A percentile compares a stretch with the other conserved stretches of the same genome.
These are phyloP conservation scores for Yamadazyma takamatsuzukensis DNA, from an alignment of 805 yeast genomes.

Conservation along the genomic window DNA sequence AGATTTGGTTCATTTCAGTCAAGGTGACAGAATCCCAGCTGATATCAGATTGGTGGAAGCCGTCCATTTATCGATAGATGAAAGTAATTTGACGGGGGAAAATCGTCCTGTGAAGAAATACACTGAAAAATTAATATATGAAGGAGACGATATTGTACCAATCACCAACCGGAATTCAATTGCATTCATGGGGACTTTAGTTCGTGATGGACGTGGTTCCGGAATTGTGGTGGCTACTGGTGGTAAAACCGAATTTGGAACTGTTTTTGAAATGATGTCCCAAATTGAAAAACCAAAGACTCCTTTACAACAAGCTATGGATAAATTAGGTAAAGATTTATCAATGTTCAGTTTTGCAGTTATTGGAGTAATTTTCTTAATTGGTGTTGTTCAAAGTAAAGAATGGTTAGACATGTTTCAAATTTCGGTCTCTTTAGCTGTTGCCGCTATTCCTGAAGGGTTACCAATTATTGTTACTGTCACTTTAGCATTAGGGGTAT, in stretches of 20 bases:
- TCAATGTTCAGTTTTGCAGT: conserved; percentile 80
- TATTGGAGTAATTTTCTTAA: conserved; percentile 85
- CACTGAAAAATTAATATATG: conserved; percentile 12
- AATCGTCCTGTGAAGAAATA: conserved; percentile 78
- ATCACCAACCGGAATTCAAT: conserved; percentile 70
- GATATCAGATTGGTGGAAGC: conserved; percentile 80
- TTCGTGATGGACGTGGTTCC: conserved; percentile 90
- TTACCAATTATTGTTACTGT: conserved; percentile 97
- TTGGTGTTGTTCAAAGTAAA: conserved; percentile 90
- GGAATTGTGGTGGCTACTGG: conserved; percentile 95
- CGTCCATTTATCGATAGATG: conserved; percentile 82
- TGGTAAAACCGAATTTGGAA: conserved; percentile 85
- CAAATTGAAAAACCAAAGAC: conserved; percentile 96
- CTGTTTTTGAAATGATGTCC: conserved; percentile 92
- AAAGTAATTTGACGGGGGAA: conserved; percentile 94
- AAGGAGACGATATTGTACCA: conserved; percentile 40
- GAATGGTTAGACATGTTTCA: conserved; percentile 98
- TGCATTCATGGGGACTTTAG: conserved; percentile 97
- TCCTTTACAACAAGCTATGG: conserved; percentile 95
- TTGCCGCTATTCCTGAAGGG: conserved; percentile 99
- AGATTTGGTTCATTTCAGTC: conserved; percentile 81
- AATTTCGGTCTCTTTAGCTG: conserved; percentile 94
- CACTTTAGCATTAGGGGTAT: conserved; percentile 91
- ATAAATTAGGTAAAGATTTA: conserved; percentile 86
- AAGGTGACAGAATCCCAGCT: conserved; percentile 97